Evolutionary conservation across 2,329 filamentous ascomycete species (phyloP), one percentile per base, ranked within the genome.

Genomic region (Arthroderma sp.): DNA sequence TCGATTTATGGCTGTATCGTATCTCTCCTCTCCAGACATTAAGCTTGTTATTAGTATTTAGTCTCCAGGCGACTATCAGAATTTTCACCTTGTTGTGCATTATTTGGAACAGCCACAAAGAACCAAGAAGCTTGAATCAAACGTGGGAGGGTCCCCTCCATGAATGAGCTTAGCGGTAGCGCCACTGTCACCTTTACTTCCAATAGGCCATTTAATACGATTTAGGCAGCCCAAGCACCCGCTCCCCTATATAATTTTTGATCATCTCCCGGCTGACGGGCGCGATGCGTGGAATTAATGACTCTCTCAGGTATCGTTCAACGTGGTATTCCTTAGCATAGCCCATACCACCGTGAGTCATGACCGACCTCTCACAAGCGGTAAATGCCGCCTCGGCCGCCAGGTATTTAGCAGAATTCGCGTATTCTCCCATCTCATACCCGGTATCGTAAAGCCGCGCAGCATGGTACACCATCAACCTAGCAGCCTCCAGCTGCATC

Each of bases 261-360:
- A 67, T 65, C 64, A 67, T 66, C 50, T 67, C 72, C 40, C 71
- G 59, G 51, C 72, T 76, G 4, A 78, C 73, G 1, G 75, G 75
- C 3, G 75, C 75, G 48, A 79, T 74, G 15, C 75, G 57, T 0
- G 75, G 75, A 5, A 78, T 73, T 45, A 78, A 69, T 41, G 69
- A 72, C 56, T 78, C 75, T 32, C 76, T 62, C 45, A 79, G 52
- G 57, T 75, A 80, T 39, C 76, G 62, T 58, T 79, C 75, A 1
- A 79, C 76, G 56, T 80, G 71, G 52, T 78, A 79, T 52, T 80
- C 75, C 46, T 72, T 69, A 6, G 75, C 74, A 61, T 79, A 80
- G 0, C 75, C 75, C 75, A 78, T 79, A 0, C 75, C 75, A 29
- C 75, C 75, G 54, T 76, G 73, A 1, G 67, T 66, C 51, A 79